Base-by-base conservation (phyloP, 805 yeast species). In the Metschnikowia arizonensis region DNA sequence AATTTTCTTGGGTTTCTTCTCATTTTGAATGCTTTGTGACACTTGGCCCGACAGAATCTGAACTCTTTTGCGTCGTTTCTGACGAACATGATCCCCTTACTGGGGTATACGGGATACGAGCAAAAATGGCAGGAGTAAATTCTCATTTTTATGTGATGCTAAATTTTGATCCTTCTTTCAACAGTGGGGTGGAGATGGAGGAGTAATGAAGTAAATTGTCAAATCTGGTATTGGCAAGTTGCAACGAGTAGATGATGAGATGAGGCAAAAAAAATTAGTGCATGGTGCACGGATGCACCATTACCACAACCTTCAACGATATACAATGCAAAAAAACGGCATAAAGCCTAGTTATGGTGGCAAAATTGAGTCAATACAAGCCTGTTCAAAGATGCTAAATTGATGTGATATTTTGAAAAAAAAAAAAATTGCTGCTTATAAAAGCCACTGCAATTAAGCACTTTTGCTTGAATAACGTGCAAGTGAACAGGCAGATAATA, bases 31-130 rank as follows among this genome's bases (percentile, higher is more conserved):
- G 89, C 85, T 66, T 90, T 88, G 73, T 93, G 99, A 74, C 99
- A 93, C 66, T 93, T 93, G 50, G 98, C 89, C 65, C 97, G 88
- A 57, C 99, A 93, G 74, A 93, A 93, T 60, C 96, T 78, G 68
- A 93, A 93, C 69, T 89, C 98, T 65, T 93, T 93, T 54, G 98
- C 96, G 63, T 93, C 99, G 66, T 93, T 93, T 71, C 99, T 84
- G 51, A 93, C 98, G 71, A 90, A 93, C 88, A 88, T 86, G 62
- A 93, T 89, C 52, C 99, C 99, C 61, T 89, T 96, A 44, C 91
- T 40, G 43, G 53, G 71, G 62, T 91, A 91, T 39, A 88, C 95
- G 40, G 99, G 99, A 11, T 96, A 86, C 17, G 97, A 90, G 73
- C 99, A 93, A 71, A 93, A 93, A 66, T 93, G 98, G 62, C 99